Evolutionary conservation across 78 protist genomes (phyloP).

Genomic region (Planoprotostelium fungivorum): DNA sequence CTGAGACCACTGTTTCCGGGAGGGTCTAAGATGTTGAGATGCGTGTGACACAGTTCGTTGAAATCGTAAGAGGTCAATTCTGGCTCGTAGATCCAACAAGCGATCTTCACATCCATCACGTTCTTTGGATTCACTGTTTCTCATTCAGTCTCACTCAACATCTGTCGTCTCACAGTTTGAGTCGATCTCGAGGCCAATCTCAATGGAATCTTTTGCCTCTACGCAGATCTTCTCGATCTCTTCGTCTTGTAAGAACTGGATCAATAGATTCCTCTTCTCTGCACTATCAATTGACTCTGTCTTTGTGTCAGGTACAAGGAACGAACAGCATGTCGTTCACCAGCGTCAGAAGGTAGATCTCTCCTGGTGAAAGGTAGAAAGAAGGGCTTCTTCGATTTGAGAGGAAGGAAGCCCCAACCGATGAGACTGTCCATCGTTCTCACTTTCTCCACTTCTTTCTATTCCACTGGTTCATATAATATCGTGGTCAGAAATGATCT

Average conservation of each 20-base stretch:
- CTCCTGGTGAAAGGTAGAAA: not conserved
- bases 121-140: not conserved
- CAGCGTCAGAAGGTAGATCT: not conserved
- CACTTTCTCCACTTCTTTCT: not conserved
- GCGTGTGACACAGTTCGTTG: not conserved
- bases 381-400: not conserved
- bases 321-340: not conserved
- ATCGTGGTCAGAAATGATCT: not conserved
- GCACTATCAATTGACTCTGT: too few species aligned
- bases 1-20: not conserved
- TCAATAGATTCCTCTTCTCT: not conserved
- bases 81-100: not conserved
- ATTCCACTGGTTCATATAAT: not conserved
- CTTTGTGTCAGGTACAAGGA: not conserved
- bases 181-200: not conserved
- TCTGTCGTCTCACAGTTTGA: not conserved
- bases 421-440: not conserved
- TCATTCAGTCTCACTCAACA: not conserved
- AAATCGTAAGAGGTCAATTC: not conserved
- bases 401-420: not conserved
- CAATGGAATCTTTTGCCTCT: not conserved
- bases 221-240: not conserved
- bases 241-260: not conserved
- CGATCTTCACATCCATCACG: not conserved
- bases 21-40: not conserved